Evolutionary conservation across 1,284 basidiomycete species (phyloP), one percentile per base, ranked within the genome.

Genomic region (Megacollybia platyphylla): DNA sequence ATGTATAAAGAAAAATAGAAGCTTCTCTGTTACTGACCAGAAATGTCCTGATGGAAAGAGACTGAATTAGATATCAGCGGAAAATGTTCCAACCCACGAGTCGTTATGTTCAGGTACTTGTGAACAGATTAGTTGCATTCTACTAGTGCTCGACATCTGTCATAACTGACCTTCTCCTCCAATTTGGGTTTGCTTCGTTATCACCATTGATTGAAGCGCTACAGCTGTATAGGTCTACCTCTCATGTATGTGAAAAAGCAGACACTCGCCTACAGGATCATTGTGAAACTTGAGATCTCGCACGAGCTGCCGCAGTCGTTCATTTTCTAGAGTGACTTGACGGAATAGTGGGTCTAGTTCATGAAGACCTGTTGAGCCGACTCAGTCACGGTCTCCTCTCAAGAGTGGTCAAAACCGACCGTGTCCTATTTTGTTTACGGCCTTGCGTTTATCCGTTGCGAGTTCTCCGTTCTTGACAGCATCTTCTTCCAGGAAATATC

Each of bases 151-250:
- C 20, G 20, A 24, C 20, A 5, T 24, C 20, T 24, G 45, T 45
- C 41, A 29, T 34, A 11, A 52, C 59, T 51, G 47, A 88, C 88
- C 88, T 70, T 86, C 79, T 1, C 88, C 90, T 2, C 92, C 92
- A 26, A 94, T 91, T 43, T 79, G 68, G 2, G 85, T 79, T 56
- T 92, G 88, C 59, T 94, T 93, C 54, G 80, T 87, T 44, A 94
- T 93, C 17, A 97, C 71, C 94, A 97, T 97, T 11, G 84, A 88
- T 59, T 98, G 94, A 42, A 97, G 64, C 4, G 91, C 90, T 79
- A 39, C 28, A 40, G 2, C 30, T 24, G 27, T 24, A 5, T 10
- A 37, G 2, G 20, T 24, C 26, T 9, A 38, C 4, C 10, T 38
- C 36, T 13, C 10, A 38, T 18, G 20, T 20, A 13, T 38, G 7